phyloP scores from a whole-genome alignment of 345 rosid genomes.

The Lepidium sativum region DNA sequence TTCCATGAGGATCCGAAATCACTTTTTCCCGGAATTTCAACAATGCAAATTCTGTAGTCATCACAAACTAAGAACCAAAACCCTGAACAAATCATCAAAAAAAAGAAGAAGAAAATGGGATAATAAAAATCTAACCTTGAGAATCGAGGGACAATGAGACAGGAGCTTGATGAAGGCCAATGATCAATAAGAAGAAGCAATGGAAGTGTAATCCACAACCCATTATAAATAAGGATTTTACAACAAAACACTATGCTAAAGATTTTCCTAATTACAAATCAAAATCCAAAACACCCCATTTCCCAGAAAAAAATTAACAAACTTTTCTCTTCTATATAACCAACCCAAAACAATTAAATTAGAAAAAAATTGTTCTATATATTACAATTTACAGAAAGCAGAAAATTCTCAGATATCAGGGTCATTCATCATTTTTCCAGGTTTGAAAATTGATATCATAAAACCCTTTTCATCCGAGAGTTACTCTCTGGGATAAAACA shows the following conservation, averaged over 20 bases:
- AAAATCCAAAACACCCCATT: conserved; percentile 15
- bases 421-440: conserved; percentile 46
- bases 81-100: not conserved
- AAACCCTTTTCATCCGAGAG: conserved; percentile 29
- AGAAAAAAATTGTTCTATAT: not conserved
- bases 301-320: conserved; percentile 1
- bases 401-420: conserved; percentile 34
- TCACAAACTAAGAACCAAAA: conserved; percentile 15
- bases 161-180: conserved; percentile 35
- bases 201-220: conserved; percentile 50
- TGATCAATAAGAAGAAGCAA: conserved; percentile 40
- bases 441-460: conserved; percentile 22
- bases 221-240: conserved; percentile 32
- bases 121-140: conserved; percentile 39
- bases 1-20: conserved; percentile 54
- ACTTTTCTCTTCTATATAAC: conserved; percentile 1
- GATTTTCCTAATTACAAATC: conserved; percentile 30
- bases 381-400: conserved; percentile 13
- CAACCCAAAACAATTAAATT: not conserved
- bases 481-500: conserved; percentile 27
- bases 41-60: conserved; percentile 54
- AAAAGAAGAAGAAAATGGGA: not conserved
- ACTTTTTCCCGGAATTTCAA: conserved; percentile 54
- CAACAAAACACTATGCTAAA: conserved; percentile 35
- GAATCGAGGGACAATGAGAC: conserved; percentile 42